Evolutionary conservation across 306 rosid genomes (phyloP), one percentile per base, ranked within the genome.

Genomic region (Quercus parvula): DNA sequence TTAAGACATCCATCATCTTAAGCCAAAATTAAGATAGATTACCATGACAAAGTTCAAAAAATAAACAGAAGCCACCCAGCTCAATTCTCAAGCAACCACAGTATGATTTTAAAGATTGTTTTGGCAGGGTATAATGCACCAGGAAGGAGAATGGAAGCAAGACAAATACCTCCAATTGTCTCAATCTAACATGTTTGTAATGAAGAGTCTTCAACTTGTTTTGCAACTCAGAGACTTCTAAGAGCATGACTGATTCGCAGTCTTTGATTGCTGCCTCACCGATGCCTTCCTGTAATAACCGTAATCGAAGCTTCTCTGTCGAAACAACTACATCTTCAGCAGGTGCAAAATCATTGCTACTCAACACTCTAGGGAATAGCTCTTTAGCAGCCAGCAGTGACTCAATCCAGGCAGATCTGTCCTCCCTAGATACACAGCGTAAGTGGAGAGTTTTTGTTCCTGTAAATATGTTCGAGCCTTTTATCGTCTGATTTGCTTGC

Each of bases 401-500:
- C 76, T 93, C 99, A 58, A 95, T 84, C 99, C 99, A 95, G 64
- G 85, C 66, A 84, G 96, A 89, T 85, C 98, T 91, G 85, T 90
- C 95, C 74, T 93, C 98, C 83, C 90, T 89, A 44, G 97, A 88
- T 66, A 87, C 84, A 80, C 98, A 88, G 31, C 94, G 80, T 89
- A 95, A 82, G 83, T 95, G 99, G 68, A 95, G 99, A 77, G 98
- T 95, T 85, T 90, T 95, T 33, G 97, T 95, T 69, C 99, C 99
- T 49, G 99, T 91, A 84, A 95, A 93, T 83, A 95, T 84, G 55
- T 97, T 24, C 90, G 81, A 95, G 97, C 75, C 99, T 87, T 81
- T 90, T 93, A 67, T 95, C 98, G 76, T 95, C 99, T 61, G 99
- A 95, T 87, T 95, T 95, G 94, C 99, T 92, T 76, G 92, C 91